Evolutionary conservation across 768 basidiomycete species (phyloP), one percentile per base, ranked within the genome.

Genomic region (Leccinum arenicola): DNA sequence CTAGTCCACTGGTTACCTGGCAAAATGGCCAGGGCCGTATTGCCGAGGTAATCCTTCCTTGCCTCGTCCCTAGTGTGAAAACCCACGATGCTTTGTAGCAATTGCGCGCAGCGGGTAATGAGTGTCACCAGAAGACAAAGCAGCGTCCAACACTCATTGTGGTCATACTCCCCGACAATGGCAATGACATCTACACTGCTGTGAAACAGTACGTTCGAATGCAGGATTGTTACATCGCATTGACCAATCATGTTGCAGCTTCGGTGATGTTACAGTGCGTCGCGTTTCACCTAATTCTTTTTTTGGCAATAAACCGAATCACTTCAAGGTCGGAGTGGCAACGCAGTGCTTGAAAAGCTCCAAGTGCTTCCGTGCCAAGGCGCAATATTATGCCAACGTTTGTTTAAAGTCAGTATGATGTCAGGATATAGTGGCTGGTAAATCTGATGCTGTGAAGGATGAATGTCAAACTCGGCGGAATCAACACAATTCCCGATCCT

Each of bases 391-490:
- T 59, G 91, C 91, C 1, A 93, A 93, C 60, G 87, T 92, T 6
- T 85, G 83, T 63, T 71, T 93, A 33, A 93, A 93, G 90, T 90
- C 56, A 64, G 85, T 73, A 8, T 29, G 25, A 36, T 23, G 29
- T 27, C n/a, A 11, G n/a, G n/a, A 33, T 56, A 7, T 5, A 29
- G 14, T 21, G 15, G 25, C 14, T 56, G 40, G 9, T 25, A 29
- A 27, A 52, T 40, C 52, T 59, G 58, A 57, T 54, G 38, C 17
- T 4, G 25, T 23, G 21, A 60, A 93, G 90, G 70, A 80, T 93
- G 64, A 93, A 93, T 60, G 91, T 91, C 19, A 93, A 93, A 70
- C 77, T 93, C 0, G 91, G 91, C 14, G 91, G 91, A 1, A 88
- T 92, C 68, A 93, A 93, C 68, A 82, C 84, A 2, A 78, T 93